These are phyloP conservation scores for Solanum tarijense DNA, from an alignment of 257 asterid genomes.

Conservation along the genomic window DNA sequence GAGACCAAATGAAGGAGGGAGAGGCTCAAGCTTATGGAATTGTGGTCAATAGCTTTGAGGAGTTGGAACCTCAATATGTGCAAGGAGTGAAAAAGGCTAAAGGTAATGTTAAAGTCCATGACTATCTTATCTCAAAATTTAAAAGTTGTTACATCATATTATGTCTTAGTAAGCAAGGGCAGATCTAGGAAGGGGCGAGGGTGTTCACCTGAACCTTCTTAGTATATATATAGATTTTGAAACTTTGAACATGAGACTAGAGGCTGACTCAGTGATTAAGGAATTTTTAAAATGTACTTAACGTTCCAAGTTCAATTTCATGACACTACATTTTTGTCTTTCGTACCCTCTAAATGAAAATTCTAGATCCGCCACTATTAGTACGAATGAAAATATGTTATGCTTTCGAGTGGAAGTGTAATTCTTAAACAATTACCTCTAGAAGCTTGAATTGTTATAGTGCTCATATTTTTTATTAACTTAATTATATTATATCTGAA, in stretches of 20 bases:
- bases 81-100: neutral
- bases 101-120: neutral
- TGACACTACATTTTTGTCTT: no score
- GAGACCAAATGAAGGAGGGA: neutral
- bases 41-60: neutral
- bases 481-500: neutral
- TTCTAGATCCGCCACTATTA: neutral
- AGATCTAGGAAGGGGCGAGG: neutral
- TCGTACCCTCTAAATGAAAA: no score
- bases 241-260: neutral
- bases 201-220: neutral
- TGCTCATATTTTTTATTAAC: accelerated
- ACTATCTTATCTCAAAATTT: neutral
- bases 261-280: neutral
- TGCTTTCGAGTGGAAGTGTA: neutral
- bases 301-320: neutral
- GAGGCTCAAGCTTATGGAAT: neutral
- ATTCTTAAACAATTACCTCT: neutral
- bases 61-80: neutral
- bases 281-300: neutral
- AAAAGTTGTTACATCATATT: neutral
- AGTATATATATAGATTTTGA: no score
- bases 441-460: neutral
- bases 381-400: neutral
- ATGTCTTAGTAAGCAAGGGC: neutral